phyloP scores from a whole-genome alignment of 495 filamentous ascomycete species.

The Talaromyces borbonicus region DNA sequence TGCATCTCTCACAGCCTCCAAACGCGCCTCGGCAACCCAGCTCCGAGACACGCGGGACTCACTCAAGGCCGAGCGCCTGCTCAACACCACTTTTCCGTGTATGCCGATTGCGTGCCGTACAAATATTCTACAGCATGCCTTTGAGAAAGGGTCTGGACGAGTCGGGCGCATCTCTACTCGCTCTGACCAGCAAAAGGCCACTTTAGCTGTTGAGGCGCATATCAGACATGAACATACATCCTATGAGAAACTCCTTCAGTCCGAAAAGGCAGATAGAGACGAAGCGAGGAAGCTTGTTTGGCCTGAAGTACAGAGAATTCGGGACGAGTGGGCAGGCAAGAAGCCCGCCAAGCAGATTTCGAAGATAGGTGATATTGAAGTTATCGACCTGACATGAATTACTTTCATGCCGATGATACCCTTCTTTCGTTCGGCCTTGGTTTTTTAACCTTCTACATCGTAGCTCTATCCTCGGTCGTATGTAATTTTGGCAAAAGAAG shows the following conservation, averaged over 20 bases:
- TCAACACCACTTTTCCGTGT: conserved; percentile 27
- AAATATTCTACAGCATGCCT: conserved; percentile 32
- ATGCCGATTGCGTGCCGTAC: conserved; percentile 34
- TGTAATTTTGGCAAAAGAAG: too few relatives aligned
- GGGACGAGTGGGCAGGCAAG: conserved; percentile 18
- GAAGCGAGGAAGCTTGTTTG: conserved; percentile 21
- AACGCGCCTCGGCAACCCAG: conserved; percentile 30
- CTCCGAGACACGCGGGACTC: conserved; percentile 27
- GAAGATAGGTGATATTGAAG: neutral
- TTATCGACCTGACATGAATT: neutral
- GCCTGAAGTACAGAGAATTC: conserved; percentile 19
- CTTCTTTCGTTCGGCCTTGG: too few relatives aligned
- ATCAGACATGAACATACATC: conserved; percentile 38
- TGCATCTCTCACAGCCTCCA: conserved; percentile 25
- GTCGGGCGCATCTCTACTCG: conserved; percentile 32
- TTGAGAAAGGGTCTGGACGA: conserved; percentile 39
- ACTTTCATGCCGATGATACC: neutral
- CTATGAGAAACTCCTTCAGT: conserved; percentile 33
- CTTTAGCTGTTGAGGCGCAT: conserved; percentile 40
- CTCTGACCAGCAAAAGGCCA: conserved; percentile 27
- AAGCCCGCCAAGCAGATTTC: neutral
- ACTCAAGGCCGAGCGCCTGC: conserved; percentile 20
- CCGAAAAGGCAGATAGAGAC: conserved; percentile 13
- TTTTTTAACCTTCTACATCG: too few relatives aligned
- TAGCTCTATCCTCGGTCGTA: too few relatives aligned